Base-by-base conservation (phyloP, 768 basidiomycete species). In the Termitomyces bulborhizus region DNA sequence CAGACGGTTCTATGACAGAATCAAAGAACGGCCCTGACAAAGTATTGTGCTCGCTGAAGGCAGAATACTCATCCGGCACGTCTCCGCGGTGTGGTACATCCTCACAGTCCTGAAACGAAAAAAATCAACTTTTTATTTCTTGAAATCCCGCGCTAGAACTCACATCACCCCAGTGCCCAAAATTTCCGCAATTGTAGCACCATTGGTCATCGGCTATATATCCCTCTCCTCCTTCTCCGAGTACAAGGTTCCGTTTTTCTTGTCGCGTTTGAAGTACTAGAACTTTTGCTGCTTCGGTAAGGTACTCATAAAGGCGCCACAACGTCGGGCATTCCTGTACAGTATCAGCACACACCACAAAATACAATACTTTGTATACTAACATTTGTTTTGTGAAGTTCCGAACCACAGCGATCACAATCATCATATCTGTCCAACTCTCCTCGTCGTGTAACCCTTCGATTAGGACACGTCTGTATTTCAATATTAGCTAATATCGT, bases 121-220 rank as follows among this genome's bases (percentile, higher is more conserved):
- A 29, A n/a, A 13, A 46, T 39, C 39, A 12, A 32, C 11, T 43
- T 32, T 32, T 13, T 44, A 3, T 36, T 34, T 18, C 34, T n/a
- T 43, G 8, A 34, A 51, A 36, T 27, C 46, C 18, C 15, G 34
- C 37, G 16, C 6, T 32, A 37, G 26, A 44, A 74, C 86, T 69
- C 63, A 91, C 90, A 62, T 92, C 90, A 45, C 90, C 90, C 66
- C 86, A 79, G 67, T 93, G 90, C 3, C 88, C 90, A 49, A 68
- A 68, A 29, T 71, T 71, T 41, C 86, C 90, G 60, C 90, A 93
- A 60, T 88, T 88, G 65, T 90, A 89, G 66, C 90, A 93, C 86
- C 86, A 92, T 60, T 82, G 75, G 63, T 89, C 88, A 34, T 69
- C 67, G 4, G 80, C 86, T 52, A 92, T 84, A 67, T 86, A 90